These are phyloP conservation scores for Malus asiatica DNA, from an alignment of 306 rosid genomes.

Conservation along the genomic window DNA sequence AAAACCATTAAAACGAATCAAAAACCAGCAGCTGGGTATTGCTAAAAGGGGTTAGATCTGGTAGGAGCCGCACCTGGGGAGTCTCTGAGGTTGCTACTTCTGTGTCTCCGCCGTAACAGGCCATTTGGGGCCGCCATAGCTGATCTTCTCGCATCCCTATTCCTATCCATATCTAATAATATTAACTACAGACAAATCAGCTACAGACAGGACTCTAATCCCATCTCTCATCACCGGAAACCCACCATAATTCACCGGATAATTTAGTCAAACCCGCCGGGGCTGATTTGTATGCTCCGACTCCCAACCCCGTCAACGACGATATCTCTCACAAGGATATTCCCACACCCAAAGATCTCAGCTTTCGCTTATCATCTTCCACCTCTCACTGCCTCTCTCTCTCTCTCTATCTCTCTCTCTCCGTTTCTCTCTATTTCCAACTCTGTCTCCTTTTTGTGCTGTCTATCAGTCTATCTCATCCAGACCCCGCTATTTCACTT, in stretches of 20 bases:
- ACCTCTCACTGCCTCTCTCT: neutral
- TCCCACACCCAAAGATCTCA: constrained; percentile 33
- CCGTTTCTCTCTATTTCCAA: constrained; percentile 18
- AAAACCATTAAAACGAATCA: constrained; percentile 10
- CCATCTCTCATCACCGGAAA: constrained; percentile 36
- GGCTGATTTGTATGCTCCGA: constrained; percentile 2
- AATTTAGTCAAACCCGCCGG: constrained; percentile 1
- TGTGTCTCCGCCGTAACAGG: constrained; percentile 65
- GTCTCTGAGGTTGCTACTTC: constrained; percentile 70
- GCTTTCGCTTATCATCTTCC: constrained; percentile 29
- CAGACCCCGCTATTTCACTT: constrained; percentile 69
- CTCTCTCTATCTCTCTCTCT: constrained; percentile 5
- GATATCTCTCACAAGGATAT: neutral
- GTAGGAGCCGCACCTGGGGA: constrained; percentile 67
- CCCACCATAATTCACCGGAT: constrained; percentile 30
- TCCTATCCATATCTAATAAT: constrained; percentile 67
- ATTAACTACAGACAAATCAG: constrained; percentile 22
- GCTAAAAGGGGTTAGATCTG: constrained; percentile 46
- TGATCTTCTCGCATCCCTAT: constrained; percentile 64
- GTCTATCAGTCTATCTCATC: constrained; percentile 41
- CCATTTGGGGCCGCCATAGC: constrained; percentile 65
- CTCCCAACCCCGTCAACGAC: constrained; percentile 8
- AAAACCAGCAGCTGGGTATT: neutral
- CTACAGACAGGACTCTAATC: constrained; percentile 20
- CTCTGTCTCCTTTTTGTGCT: constrained; percentile 47